These are phyloP conservation scores for Phalaenopsis equestris DNA, from an alignment of 106 monocot genomes.

Conservation along the genomic window DNA sequence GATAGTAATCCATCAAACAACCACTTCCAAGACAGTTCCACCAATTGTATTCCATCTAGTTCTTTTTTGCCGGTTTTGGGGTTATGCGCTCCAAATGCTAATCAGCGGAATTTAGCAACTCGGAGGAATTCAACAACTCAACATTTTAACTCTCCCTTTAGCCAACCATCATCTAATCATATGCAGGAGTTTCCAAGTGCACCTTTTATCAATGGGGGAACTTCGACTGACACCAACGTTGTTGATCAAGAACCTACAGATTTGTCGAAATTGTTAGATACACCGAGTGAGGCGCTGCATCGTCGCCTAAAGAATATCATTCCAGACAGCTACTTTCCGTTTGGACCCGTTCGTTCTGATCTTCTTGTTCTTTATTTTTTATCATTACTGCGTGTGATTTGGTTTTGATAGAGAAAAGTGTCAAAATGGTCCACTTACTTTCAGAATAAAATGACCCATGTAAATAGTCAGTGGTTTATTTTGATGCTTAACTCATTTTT, in stretches of 20 bases:
- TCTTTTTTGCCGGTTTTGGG: slow-evolving; percentile 74
- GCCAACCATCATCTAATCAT: slow-evolving; percentile 10
- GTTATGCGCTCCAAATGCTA: slow-evolving; percentile 87
- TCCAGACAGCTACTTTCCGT: slow-evolving; percentile 59
- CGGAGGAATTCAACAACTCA: slow-evolving; percentile 6
- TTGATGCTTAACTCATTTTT: too few relatives aligned
- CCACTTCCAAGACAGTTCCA: slow-evolving; percentile 18
- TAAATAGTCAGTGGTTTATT: too few relatives aligned
- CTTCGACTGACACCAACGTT: slow-evolving; percentile 13
- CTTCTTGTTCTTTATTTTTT: not conserved
- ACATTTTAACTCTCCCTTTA: slow-evolving; percentile 18
- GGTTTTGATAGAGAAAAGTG: not conserved
- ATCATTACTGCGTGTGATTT: not conserved
- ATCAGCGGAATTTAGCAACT: slow-evolving; percentile 17
- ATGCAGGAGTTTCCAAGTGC: slow-evolving; percentile 25
- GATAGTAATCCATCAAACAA: slow-evolving; percentile 32
- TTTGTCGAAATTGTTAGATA: slow-evolving; percentile 16
- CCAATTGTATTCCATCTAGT: slow-evolving; percentile 22
- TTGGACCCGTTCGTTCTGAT: slow-evolving; percentile 38
- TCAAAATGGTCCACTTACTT: too few relatives aligned
- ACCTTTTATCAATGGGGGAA: slow-evolving; percentile 16
- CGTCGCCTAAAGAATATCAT: slow-evolving; percentile 34
- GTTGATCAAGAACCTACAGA: slow-evolving; percentile 14
- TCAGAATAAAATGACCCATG: too few relatives aligned
- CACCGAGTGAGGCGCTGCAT: slow-evolving; percentile 30